Base-by-base conservation (phyloP, 1,284 basidiomycete species). In the Melampsora abietis-canadensis region DNA sequence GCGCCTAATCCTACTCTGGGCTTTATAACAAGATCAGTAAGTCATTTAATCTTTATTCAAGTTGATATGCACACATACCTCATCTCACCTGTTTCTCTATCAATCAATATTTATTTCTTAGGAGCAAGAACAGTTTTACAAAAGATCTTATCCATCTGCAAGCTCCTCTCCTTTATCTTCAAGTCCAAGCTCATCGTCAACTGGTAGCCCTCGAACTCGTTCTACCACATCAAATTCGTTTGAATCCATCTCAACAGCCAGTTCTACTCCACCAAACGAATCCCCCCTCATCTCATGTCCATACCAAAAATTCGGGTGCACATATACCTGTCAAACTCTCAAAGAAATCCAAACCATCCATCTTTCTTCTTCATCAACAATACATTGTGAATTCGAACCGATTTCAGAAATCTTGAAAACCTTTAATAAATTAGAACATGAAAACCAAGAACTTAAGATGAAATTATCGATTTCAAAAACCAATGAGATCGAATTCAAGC, bases 221-320 rank as follows among this genome's bases (percentile, higher is more conserved):
- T 40, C 37, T 1, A 40, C 17, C 21, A 48, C 30, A 15, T 31
- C 37, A 59, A 48, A 30, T 17, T 62, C 21, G 4, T 37, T 60
- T 17, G 24, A 27, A 48, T 57, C 59, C 19, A 47, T 63, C 63
- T 70, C 40, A 63, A 70, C 30, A 21, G 46, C 12, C 27, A 10
- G 37, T 65, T 27, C 19, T 10, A 40, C 40, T 1, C n/a, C 19
- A n/a, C 37, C 30, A 4, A 61, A 69, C 37, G 4, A 24, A 62
- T 8, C 24, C 2, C 1, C 62, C 5, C 27, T 62, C 3, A 30
- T 27, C 17, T 24, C 4, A 17, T 69, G 68, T 63, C 68, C 68
- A 31, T 69, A 47, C 30, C 21, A 62, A 34, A 69, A 44, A 48
- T 69, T 69, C 24, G 68, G 68, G 15, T 69, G 68, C 51, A 34